Evolutionary conservation across 805 yeast species (phyloP), one percentile per base, ranked within the genome.

Genomic region (Saccharomycopsis babjevae): DNA sequence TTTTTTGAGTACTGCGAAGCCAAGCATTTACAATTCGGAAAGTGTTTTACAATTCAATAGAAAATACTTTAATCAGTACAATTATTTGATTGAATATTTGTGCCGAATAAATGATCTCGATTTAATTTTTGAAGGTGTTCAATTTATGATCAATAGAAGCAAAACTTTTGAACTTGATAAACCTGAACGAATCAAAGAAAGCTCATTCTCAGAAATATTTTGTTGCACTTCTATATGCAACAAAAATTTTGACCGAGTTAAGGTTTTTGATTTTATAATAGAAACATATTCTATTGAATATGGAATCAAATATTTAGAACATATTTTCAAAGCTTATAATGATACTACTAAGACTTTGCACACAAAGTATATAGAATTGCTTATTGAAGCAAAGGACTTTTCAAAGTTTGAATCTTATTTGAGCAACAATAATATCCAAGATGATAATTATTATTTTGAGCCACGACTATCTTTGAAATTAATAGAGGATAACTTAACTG

Each of bases 191-290:
- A 80, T 80, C 40, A 66, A 46, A 25, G 52, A 46, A 46, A 11
- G 32, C 13, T 46, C 32, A 46, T 46, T 46, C n/a, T 70, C 60
- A 63, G 71, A 73, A 22, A 76, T 93, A 0, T 91, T 91, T 65
- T 77, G 89, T 78, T 83, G 81, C 61, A 86, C 85, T 58, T 76
- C 87, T 0, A 77, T 79, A 13, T 83, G 82, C 64, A 79, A 88
- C 61, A 85, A 83, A 62, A 74, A 81, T 15, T 78, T 85, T 58
- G 80, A 88, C 64, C 78, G 79, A 57, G 64, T 72, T 28, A 73
- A 77, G 64, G 83, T 90, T 0, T 73, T 85, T 56, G 77, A 80
- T 1, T 86, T 74, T 67, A 70, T 88, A n/a, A 63, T 71, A 8
- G 59, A 67, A 0, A 68, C 72, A 18, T 68, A 71, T 18, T 46